Conservation (phyloP, 2,329 filamentous ascomycete species). For the Diplodia seriata region DNA sequence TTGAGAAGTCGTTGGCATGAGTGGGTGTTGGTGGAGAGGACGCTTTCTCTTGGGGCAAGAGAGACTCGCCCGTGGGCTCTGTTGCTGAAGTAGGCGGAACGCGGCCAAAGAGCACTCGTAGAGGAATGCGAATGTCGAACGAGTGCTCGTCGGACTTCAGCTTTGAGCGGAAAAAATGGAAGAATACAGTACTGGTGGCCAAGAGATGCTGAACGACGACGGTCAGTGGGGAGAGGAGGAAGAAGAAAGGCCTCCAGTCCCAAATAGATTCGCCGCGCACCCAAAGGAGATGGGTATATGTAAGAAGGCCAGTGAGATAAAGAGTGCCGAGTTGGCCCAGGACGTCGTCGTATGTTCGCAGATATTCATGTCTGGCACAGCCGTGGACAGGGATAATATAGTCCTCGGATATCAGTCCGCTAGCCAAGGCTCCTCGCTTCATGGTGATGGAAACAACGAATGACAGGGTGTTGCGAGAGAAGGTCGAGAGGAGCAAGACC, state of each 20-base stretch:
- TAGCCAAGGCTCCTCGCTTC: slow-evolving; percentile 1
- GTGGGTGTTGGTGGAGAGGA: neutral
- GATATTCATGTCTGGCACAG: neutral
- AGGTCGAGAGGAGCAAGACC: neutral
- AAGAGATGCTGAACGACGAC: slow-evolving; percentile 14
- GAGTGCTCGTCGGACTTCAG: neutral
- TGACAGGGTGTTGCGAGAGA: neutral
- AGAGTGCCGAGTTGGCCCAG: neutral
- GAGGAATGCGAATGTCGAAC: neutral
- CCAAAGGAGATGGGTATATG: slow-evolving; percentile 11
- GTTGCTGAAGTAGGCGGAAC: neutral
- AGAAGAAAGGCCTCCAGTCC: slow-evolving; percentile 20
- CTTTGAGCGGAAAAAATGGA: neutral
- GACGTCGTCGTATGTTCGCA: slow-evolving; percentile 14
- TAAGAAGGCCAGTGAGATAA: neutral
- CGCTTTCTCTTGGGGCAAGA: neutral
- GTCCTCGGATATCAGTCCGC: neutral
- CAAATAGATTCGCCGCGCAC: slow-evolving; percentile 1
- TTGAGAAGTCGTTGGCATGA: neutral
- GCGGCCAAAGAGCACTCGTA: neutral
- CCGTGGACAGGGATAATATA: neutral
- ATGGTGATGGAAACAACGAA: neutral
- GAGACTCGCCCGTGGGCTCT: neutral
- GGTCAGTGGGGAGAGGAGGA: slow-evolving; percentile 5
- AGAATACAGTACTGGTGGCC: neutral